Evolutionary conservation across 208 protist species (phyloP), one percentile per base, ranked within the genome.

Genomic region (Wallacemonas sp.): DNA sequence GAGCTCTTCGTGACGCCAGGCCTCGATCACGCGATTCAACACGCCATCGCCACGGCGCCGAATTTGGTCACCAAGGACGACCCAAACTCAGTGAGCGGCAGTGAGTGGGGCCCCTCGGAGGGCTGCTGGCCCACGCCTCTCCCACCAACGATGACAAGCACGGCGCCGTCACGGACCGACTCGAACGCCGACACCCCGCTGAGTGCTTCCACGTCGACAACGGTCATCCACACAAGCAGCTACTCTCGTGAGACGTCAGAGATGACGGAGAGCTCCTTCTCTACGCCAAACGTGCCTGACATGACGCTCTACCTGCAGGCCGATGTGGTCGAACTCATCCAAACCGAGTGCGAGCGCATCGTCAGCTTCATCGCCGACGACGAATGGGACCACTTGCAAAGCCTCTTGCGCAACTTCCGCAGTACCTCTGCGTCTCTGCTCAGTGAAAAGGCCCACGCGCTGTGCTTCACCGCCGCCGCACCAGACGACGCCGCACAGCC

Each of bases 301-400:
- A 62, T 78, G 1, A 52, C 56, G 2, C 75, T 80, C 57, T 87
- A 86, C 68, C 58, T 88, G 36, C 77, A 87, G 52, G 62, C 78
- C 0, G 80, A 83, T 34, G 57, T 79, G 8, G 81, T 87, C 0
- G 71, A 71, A 23, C 71, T 68, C 1, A 78, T 88, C 19, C 84
- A 90, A 47, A 65, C 78, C 8, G 81, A 93, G 69, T 93, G 87
- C 76, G 87, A 93, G 70, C 87, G 87, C 64, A 19, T 81, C n/a
- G 78, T 90, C 48, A 82, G 72, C 30, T 85, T 88, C 55, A 63
- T 93, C 17, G 32, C 65, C 8, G 34, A 78, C 14, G 72, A 74
- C 0, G 80, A 85, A 38, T 81, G 79, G 72, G 63, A 72, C 17
- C 74, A 72, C 63, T 60, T 92, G 9, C 68, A 80, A 46, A 47